These are phyloP conservation scores for Colletotrichum magnum DNA, from an alignment of 2,329 filamentous ascomycete species.

Conservation along the genomic window DNA sequence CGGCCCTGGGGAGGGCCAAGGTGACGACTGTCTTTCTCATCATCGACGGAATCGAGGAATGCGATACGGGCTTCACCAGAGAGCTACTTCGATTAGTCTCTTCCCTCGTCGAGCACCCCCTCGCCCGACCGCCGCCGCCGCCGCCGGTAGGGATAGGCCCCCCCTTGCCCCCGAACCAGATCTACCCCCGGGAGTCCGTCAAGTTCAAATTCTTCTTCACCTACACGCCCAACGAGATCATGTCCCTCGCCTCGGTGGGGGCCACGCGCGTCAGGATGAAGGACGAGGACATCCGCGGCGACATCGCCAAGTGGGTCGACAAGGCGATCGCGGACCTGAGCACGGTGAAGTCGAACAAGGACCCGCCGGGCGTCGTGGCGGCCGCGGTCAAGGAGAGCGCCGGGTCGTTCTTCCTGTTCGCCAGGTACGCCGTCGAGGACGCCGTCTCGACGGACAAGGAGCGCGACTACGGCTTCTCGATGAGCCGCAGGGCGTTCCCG, in stretches of 20 bases:
- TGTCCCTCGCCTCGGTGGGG: conserved; percentile 4
- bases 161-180: neutral
- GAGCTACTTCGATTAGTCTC: conserved; percentile 31
- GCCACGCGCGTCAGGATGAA: conserved; percentile 20
- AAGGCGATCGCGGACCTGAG: conserved; percentile 33
- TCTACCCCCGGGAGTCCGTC: conserved; percentile 1
- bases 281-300: conserved; percentile 34
- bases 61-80: conserved; percentile 21
- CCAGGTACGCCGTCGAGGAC: conserved; percentile 39
- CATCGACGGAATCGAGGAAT: conserved; percentile 44
- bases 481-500: conserved; percentile 3
- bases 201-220: conserved; percentile 40
- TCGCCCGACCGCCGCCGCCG: neutral
- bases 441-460: conserved; percentile 1
- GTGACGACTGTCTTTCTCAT: conserved; percentile 42
- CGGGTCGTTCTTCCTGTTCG: conserved; percentile 40
- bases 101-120: conserved; percentile 9
- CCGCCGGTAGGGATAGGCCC: neutral
- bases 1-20: neutral
- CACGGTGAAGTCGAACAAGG: neutral
- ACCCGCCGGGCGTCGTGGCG: neutral
- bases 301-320: conserved; percentile 33
- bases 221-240: conserved; percentile 14
- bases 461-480: conserved; percentile 11
- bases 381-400: conserved; percentile 35